These are phyloP conservation scores for Saprolegnia parasitica DNA, from an alignment of 352 stramenopile species.

Conservation along the genomic window DNA sequence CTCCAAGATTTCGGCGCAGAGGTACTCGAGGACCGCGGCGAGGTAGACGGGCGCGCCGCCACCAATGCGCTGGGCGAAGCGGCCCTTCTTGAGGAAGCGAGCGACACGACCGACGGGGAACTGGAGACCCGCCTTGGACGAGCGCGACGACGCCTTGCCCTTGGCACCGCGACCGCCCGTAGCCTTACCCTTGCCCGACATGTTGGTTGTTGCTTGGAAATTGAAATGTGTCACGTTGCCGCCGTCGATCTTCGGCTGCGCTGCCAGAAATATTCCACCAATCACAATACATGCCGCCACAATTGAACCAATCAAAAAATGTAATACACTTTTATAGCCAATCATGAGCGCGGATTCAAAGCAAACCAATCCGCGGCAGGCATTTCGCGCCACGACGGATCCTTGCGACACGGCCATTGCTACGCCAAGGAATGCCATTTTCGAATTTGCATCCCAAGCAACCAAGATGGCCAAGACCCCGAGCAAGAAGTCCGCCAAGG, in stretches of 20 bases:
- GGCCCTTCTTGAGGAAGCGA: conserved; percentile 90
- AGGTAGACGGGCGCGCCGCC: conserved; percentile 93
- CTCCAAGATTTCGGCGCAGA: conserved; percentile 88
- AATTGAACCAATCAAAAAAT: conserved; percentile 30
- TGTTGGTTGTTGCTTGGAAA: conserved; percentile 35
- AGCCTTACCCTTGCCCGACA: conserved; percentile 80
- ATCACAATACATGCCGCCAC: not conserved
- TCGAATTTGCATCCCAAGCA: conserved; percentile 21
- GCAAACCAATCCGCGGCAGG: conserved; percentile 1
- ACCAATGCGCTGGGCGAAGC: conserved; percentile 89
- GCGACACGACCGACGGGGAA: conserved; percentile 94
- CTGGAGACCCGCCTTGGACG: conserved; percentile 92
- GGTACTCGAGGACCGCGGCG: conserved; percentile 87
- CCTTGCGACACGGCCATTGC: not conserved
- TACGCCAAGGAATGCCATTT: conserved; percentile 1
- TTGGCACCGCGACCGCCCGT: conserved; percentile 69
- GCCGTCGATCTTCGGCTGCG: not conserved
- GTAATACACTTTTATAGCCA: not conserved
- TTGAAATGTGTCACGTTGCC: conserved; percentile 23
- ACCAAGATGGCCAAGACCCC: conserved; percentile 68
- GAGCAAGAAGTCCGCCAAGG: conserved; percentile 48
- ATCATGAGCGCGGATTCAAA: conserved; percentile 10
- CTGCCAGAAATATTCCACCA: conserved; percentile 20
- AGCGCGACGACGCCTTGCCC: conserved; percentile 58
- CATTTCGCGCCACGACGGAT: not conserved